phyloP scores from a whole-genome alignment of 2,329 filamentous ascomycete genomes.

The Incumbomyces lentus region DNA sequence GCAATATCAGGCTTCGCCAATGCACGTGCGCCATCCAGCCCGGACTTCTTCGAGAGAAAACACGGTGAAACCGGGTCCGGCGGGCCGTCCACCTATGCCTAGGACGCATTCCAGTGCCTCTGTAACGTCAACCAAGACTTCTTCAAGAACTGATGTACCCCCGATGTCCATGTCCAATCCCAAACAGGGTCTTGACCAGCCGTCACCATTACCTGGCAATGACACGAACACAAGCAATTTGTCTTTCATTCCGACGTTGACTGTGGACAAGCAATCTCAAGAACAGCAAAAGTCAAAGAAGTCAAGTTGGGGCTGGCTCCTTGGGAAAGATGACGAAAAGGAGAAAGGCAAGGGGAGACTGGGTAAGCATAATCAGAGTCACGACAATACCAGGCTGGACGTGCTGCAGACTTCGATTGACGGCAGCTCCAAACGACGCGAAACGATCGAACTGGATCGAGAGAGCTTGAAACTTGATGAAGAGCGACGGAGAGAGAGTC shows the following conservation, averaged over 20 bases:
- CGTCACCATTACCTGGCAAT: slow-evolving; percentile 60
- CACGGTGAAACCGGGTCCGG: slow-evolving; percentile 24
- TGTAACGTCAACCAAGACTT: slow-evolving; percentile 21
- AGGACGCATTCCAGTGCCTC: slow-evolving; percentile 13
- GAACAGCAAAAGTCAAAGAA: slow-evolving; percentile 67
- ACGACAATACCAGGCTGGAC: slow-evolving; percentile 76
- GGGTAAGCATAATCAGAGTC: slow-evolving; percentile 40
- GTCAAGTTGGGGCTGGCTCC: slow-evolving; percentile 63
- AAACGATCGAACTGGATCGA: slow-evolving; percentile 75
- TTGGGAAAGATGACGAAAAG: slow-evolving; percentile 48
- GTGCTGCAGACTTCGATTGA: slow-evolving; percentile 83
- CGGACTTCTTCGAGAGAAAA: slow-evolving; percentile 41
- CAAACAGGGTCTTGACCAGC: slow-evolving; percentile 51
- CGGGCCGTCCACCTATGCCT: slow-evolving; percentile 36
- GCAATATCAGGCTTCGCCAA: slow-evolving; percentile 23
- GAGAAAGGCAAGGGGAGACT: slow-evolving; percentile 59
- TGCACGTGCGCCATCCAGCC: slow-evolving; percentile 35
- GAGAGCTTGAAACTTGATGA: slow-evolving; percentile 62
- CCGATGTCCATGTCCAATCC: slow-evolving; percentile 29
- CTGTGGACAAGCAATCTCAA: slow-evolving; percentile 65
- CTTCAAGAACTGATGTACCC: slow-evolving; percentile 21
- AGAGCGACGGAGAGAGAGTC: slow-evolving; percentile 65
- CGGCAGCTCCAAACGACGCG: slow-evolving; percentile 51
- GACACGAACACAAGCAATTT: slow-evolving; percentile 64
- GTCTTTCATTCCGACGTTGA: slow-evolving; percentile 67